These are phyloP conservation scores for Candida odintsovae DNA, from an alignment of 805 yeast genomes.

Conservation along the genomic window DNA sequence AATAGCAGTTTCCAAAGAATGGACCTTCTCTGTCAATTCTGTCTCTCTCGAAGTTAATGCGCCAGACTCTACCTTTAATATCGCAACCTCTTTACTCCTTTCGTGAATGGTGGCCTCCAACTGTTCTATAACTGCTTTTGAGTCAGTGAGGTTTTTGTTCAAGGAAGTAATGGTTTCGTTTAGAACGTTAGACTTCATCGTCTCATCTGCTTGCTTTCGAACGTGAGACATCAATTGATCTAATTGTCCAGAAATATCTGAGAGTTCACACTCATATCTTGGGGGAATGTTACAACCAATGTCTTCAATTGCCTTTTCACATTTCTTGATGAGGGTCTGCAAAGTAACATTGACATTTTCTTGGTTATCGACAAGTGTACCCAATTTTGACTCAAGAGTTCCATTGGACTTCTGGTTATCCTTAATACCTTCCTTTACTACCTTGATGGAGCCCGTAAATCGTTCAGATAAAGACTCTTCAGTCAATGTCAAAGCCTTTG, in stretches of 20 bases:
- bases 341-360: background rate
- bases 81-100: background rate
- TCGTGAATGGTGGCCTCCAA: background rate
- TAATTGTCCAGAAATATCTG: background rate
- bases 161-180: background rate
- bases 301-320: background rate
- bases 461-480: constrained; percentile 14
- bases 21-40: background rate
- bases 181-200: background rate
- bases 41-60: background rate
- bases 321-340: background rate
- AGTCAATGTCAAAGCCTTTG: constrained; percentile 24
- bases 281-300: background rate
- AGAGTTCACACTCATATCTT: background rate
- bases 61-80: background rate
- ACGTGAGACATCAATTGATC: background rate
- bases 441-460: background rate
- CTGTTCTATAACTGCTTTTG: constrained; percentile 2
- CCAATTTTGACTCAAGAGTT: background rate
- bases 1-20: background rate
- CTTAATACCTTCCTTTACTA: background rate
- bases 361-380: background rate
- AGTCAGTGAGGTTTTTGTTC: constrained; percentile 4
- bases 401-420: background rate
- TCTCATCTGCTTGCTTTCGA: background rate